Conservation (phyloP, 2,329 filamentous ascomycete genomes). For the Colletotrichum sojae region DNA sequence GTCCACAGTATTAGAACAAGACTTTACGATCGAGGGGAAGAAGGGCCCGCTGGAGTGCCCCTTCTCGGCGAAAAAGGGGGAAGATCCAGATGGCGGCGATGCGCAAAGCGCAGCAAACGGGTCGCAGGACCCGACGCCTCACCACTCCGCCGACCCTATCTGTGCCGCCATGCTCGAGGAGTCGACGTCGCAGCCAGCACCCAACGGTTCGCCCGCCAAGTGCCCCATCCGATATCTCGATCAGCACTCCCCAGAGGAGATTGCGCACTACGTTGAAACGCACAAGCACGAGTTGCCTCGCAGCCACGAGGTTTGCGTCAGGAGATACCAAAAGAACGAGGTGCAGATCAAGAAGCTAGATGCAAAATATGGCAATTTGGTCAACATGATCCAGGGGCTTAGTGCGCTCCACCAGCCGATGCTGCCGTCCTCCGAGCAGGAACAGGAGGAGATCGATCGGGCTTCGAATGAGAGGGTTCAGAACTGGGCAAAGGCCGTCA, state of each 20-base stretch:
- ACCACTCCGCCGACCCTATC: conserved; percentile 71
- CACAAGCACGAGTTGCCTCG: conserved; percentile 96
- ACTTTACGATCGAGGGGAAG: conserved; percentile 90
- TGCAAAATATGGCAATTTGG: conserved; percentile 92
- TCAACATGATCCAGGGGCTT: conserved; percentile 94
- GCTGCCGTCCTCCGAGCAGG: conserved; percentile 74
- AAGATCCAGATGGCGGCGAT: conserved; percentile 30
- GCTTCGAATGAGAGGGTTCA: conserved; percentile 81
- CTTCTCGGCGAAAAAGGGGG: conserved; percentile 67
- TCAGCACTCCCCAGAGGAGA: conserved; percentile 92
- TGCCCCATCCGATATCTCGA: conserved; percentile 95
- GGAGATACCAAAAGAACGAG: conserved; percentile 89
- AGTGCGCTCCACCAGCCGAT: conserved; percentile 90
- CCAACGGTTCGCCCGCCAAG: conserved; percentile 69
- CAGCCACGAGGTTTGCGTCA: conserved; percentile 93
- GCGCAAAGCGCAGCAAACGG: conserved; percentile 24
- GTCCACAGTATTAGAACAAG: conserved; percentile 82
- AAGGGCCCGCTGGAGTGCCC: conserved; percentile 86
- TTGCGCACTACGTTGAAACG: conserved; percentile 92
- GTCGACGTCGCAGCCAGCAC: conserved; percentile 66
- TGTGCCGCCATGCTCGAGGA: conserved; percentile 76
- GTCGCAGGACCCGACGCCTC: conserved; percentile 57
- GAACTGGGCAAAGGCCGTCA: conserved; percentile 87
- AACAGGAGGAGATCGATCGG: conserved; percentile 62
- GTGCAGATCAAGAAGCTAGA: conserved; percentile 89